Evolutionary conservation across 1,139 yeast species (phyloP), one percentile per base, ranked within the genome.

Genomic region (Saccharomyces pastorianus): DNA sequence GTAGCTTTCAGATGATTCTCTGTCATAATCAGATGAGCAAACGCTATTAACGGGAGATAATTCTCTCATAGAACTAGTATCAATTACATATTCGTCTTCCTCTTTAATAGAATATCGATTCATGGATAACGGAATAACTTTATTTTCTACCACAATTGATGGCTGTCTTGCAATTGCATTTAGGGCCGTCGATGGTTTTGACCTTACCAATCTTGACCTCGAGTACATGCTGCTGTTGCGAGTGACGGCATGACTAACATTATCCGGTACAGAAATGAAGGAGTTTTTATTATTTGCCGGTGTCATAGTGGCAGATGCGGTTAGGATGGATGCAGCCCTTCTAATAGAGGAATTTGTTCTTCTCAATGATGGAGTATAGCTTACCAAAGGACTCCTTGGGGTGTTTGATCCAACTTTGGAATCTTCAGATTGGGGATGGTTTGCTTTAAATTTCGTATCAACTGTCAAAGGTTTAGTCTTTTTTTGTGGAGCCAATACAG

Each of bases 331-430:
- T 3, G 71, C 71, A 7, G 72, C 72, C 53, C 72, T 61, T 54
- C 66, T 67, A 14, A 69, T 68, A 4, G 71, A 67, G 0, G 72
- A 68, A 11, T 67, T 66, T 0, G 72, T 66, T 31, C 72, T 62
- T 55, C 71, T 61, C 49, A 69, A 54, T 7, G 72, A 64, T 1
- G 64, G 52, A 1, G 60, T 54, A 13, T 58, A 55, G 17, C 50
- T 53, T 27, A 23, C 44, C 32, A 29, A 25, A 49, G 44, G 28
- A 38, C 14, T 23, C 52, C 31, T 46, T 44, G 14, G 48, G 2
- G 5, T 17, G 20, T 25, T 42, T 25, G 9, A 47, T 38, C 6
- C 25, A 4, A 17, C 48, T 38, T 31, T 44, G 9, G 46, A 13
- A 2, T 27, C 23, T 17, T n/a, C 17, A 6, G 52, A 46, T 14